phyloP scores from a whole-genome alignment of 2,329 filamentous ascomycete species.

The Coleophoma eucalyptorum region DNA sequence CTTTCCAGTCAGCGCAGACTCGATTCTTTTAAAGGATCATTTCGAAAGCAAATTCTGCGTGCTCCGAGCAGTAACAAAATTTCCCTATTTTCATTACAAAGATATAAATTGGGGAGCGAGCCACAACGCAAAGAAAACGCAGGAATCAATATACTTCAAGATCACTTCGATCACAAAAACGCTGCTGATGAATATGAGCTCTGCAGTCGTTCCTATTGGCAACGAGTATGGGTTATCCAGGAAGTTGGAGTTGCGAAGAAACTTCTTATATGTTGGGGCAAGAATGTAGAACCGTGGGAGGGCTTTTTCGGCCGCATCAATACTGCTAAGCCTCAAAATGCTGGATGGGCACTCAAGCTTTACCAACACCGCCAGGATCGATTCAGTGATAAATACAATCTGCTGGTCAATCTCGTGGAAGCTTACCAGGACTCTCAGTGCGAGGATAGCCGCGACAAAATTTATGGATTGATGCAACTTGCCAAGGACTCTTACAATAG shows the following conservation, averaged over 20 bases:
- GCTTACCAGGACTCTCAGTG: neutral
- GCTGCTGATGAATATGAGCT: neutral
- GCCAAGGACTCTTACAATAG: neutral
- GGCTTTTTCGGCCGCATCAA: neutral
- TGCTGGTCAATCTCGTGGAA: neutral
- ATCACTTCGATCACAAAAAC: neutral
- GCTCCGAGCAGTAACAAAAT: neutral
- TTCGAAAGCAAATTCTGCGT: neutral
- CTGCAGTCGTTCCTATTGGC: neutral
- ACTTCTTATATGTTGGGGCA: neutral
- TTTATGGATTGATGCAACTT: neutral
- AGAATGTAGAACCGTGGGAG: neutral
- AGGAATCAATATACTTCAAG: neutral
- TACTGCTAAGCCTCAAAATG: neutral
- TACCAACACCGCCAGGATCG: neutral
- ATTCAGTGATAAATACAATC: neutral
- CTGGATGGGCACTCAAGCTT: neutral
- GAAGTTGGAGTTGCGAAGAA: neutral
- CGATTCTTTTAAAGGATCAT: neutral
- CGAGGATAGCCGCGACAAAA: neutral
- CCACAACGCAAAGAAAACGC: neutral
- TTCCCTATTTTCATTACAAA: neutral
- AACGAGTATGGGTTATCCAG: conserved; percentile 1
- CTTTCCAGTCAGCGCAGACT: neutral
- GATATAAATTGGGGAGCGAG: neutral